Base-by-base conservation (phyloP, 495 filamentous ascomycete genomes). In the Durotheca rogersii region DNA sequence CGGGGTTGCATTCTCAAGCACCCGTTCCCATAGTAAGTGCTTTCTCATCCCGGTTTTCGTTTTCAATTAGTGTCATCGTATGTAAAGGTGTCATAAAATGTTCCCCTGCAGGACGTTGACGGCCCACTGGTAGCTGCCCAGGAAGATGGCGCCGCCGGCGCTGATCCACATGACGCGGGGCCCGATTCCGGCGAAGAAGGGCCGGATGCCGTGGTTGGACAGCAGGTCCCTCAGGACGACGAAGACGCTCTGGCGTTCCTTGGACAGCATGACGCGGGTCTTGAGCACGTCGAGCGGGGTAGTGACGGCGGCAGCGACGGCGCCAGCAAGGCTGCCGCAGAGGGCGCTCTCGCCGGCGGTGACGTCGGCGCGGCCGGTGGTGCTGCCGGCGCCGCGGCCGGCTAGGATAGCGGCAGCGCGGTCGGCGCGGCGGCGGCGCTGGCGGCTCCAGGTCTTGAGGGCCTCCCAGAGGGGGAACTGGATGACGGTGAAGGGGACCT, bases 391-490 rank as follows among this genome's bases (percentile, higher is more conserved):
- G 23, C 34, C 20, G 4, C n/a, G n/a, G n/a, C n/a, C n/a, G n/a
- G n/a, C n/a, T n/a, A n/a, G n/a, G n/a, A n/a, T n/a, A n/a, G n/a
- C n/a, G n/a, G n/a, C n/a, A 4, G 9, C 9, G 23, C 9, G 23
- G 23, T 27, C 4, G 23, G 4, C 84, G 57, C n/a, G 75, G 61
- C 53, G 71, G 42, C 34, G 65, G 33, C 44, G 51, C 36, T 53
- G 67, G 1, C 75, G 60, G 0, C 71, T 69, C 68, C 69, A 74
- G 16, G 52, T 61, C 76, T 97, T 98, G 72, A 97, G 79, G 2
- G 79, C 84, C 69, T 98, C 93, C 93, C 93, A 98, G 60, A 98
- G 77, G 12, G 93, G 95, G 60, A 98, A 98, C 67, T 98, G 93
- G 27, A 98, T 81, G 7, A 96, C 82, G 4, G 93, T 97, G 56